Evolutionary conservation across 2,329 filamentous ascomycete genomes (phyloP).

Genomic region (Lizonia empirigonia): DNA sequence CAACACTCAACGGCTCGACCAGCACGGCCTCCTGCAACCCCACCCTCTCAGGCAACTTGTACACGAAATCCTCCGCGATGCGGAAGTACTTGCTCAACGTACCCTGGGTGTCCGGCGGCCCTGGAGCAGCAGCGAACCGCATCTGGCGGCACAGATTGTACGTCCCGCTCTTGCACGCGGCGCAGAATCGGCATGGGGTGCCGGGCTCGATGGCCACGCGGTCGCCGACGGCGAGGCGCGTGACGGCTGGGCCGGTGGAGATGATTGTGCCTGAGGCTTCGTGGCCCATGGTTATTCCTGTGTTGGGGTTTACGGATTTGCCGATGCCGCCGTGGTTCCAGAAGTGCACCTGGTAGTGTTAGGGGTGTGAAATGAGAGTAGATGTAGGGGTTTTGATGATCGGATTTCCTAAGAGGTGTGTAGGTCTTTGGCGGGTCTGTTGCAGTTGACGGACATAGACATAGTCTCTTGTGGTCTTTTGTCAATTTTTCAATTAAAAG

Average conservation of each 20-base stretch:
- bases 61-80: conserved; percentile 88
- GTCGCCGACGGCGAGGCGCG: conserved; percentile 76
- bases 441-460: no score
- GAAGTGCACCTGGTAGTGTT: conserved; percentile 71
- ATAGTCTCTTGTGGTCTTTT: no score
- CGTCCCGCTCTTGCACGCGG: conserved; percentile 83
- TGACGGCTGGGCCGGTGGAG: conserved; percentile 78
- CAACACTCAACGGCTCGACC: conserved; percentile 86
- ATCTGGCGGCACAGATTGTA: conserved; percentile 92
- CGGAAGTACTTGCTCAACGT: conserved; percentile 87
- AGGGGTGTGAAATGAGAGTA: no score
- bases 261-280: conserved; percentile 84
- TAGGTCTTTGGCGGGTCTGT: no score
- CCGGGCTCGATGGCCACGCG: conserved; percentile 92
- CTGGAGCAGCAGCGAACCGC: conserved; percentile 86
- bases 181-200: conserved; percentile 84
- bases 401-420: no score
- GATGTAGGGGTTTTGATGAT: no score
- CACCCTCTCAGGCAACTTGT: conserved; percentile 83
- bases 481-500: no score
- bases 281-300: conserved; percentile 86
- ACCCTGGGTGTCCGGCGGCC: conserved; percentile 67
- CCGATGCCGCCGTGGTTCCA: conserved; percentile 95
- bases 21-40: conserved; percentile 86
- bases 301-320: conserved; percentile 77